A percentile compares a stretch with the other conserved stretches of the same genome.
phyloP scores from a whole-genome alignment of 371 early-diverging fungal species.

The Mortierella sp. region DNA sequence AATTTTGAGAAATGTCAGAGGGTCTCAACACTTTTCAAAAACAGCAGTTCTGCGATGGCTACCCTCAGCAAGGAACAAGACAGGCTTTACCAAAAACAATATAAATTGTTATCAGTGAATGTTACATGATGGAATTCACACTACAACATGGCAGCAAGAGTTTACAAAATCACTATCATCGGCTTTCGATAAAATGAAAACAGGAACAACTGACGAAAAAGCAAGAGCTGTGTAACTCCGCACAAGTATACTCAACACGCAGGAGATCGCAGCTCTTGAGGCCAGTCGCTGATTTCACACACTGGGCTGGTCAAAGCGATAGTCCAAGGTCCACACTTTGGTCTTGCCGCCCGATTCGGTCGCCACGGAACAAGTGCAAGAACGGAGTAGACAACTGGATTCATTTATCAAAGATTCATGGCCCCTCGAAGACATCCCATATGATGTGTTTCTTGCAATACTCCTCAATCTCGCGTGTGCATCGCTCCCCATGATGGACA shows the following conservation, averaged over 20 bases:
- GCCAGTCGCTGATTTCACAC: conserved; percentile 18
- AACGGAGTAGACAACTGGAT: background rate
- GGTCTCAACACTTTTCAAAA: conserved; percentile 22
- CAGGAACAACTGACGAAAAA: conserved; percentile 7
- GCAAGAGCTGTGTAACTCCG: conserved; percentile 4
- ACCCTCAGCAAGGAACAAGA: conserved; percentile 11
- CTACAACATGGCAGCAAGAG: conserved; percentile 12
- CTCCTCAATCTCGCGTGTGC: conserved; percentile 15
- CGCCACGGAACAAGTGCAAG: background rate
- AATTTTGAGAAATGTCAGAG: conserved; percentile 12
- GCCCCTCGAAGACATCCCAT: conserved; percentile 15
- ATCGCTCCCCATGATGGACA: background rate
- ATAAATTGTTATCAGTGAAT: conserved; percentile 9
- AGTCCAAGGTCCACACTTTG: conserved; percentile 7
- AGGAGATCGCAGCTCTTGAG: conserved; percentile 21
- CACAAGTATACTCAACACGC: background rate
- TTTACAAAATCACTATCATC: too few species aligned
- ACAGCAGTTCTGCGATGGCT: background rate
- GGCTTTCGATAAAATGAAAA: conserved; percentile 7
- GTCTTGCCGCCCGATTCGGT: background rate
- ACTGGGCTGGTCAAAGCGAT: conserved; percentile 11
- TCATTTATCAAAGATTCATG: conserved; percentile 8
- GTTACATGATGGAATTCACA: conserved; percentile 21
- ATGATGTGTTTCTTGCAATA: conserved; percentile 12
- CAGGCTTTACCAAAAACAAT: background rate